These are phyloP conservation scores for Rhodotorula sp. DNA, from an alignment of 1,284 basidiomycete genomes.

Conservation along the genomic window DNA sequence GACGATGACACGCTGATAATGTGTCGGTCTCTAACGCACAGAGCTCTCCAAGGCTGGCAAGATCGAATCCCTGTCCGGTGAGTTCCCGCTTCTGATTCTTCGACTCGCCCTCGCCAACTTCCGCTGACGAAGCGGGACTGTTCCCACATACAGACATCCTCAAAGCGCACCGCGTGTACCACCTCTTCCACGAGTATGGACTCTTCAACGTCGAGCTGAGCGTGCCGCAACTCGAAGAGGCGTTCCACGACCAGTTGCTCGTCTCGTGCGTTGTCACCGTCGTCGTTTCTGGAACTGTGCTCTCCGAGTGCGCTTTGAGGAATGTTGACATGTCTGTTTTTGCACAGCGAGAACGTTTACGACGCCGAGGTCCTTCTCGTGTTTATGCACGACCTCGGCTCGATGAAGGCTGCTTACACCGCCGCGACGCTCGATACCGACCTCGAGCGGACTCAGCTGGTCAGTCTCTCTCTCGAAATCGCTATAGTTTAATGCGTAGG, in stretches of 20 bases:
- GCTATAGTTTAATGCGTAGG: conserved; percentile 5
- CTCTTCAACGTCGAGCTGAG: conserved; percentile 79
- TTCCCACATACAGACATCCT: conserved; percentile 58
- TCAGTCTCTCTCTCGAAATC: conserved; percentile 47
- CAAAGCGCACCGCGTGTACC: conserved; percentile 76
- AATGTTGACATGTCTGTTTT: background rate
- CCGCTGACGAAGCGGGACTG: background rate
- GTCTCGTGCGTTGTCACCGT: conserved; percentile 64
- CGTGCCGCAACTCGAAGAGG: conserved; percentile 61
- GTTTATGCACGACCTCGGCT: conserved; percentile 89
- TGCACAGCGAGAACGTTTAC: conserved; percentile 62
- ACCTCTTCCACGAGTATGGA: conserved; percentile 66
- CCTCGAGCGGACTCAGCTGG: conserved; percentile 76
- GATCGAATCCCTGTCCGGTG: conserved; percentile 36
- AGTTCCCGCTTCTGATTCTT: too few relatives aligned
- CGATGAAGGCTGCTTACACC: conserved; percentile 74
- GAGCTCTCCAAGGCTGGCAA: conserved; percentile 39
- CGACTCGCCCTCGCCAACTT: background rate
- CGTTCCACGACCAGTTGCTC: conserved; percentile 74
- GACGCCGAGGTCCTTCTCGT: conserved; percentile 64
- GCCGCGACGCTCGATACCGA: conserved; percentile 70
- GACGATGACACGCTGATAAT: too few relatives aligned
- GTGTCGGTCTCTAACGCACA: too few relatives aligned
- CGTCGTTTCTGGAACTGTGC: too few relatives aligned
- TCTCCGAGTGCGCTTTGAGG: background rate